Conservation (phyloP, 2,329 filamentous ascomycete genomes). For the Curvularia eragrostidis region DNA sequence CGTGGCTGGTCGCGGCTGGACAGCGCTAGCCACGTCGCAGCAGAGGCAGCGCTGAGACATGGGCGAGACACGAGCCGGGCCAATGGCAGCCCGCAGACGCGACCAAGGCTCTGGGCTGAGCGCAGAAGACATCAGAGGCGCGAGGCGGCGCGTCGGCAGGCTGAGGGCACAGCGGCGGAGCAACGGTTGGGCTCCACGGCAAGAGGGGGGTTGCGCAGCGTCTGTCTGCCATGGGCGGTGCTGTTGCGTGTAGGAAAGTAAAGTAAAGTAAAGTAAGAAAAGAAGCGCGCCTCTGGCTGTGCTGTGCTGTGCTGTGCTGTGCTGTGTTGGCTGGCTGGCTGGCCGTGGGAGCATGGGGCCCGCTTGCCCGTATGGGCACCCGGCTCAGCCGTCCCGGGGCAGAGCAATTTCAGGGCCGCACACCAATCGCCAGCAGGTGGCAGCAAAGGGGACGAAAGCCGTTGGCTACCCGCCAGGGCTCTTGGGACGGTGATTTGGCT, state of each 20-base stretch:
- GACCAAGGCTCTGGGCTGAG: conserved; percentile 16
- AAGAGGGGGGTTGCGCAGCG: conserved; percentile 1
- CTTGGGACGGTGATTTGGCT: conserved; percentile 43
- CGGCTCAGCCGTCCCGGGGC: conserved; percentile 16
- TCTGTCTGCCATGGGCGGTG: too few species aligned
- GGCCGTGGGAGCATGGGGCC: background rate
- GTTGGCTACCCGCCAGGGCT: conserved; percentile 44
- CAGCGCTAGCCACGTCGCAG: conserved; percentile 1
- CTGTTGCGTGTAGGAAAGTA: too few species aligned
- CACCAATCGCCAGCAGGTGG: conserved; percentile 26
- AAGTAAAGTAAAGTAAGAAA: too few species aligned
- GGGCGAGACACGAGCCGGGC: conserved; percentile 39
- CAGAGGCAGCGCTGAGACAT: conserved; percentile 34
- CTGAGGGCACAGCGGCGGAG: conserved; percentile 11
- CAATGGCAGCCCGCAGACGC: conserved; percentile 26
- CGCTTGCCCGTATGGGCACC: conserved; percentile 6
- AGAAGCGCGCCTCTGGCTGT: background rate
- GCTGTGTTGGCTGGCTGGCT: background rate
- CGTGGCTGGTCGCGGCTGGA: conserved; percentile 24
- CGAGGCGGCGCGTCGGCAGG: conserved; percentile 18
- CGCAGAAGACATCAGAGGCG: conserved; percentile 26
- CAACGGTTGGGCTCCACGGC: conserved; percentile 16
- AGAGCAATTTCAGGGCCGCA: conserved; percentile 28
- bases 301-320: too few species aligned
- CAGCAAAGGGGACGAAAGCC: conserved; percentile 24